Percentiles rank a stretch among this genome's conserved stretches.
These are phyloP conservation scores for Mycena sanguinolenta DNA, from an alignment of 768 basidiomycete species.

Conservation along the genomic window DNA sequence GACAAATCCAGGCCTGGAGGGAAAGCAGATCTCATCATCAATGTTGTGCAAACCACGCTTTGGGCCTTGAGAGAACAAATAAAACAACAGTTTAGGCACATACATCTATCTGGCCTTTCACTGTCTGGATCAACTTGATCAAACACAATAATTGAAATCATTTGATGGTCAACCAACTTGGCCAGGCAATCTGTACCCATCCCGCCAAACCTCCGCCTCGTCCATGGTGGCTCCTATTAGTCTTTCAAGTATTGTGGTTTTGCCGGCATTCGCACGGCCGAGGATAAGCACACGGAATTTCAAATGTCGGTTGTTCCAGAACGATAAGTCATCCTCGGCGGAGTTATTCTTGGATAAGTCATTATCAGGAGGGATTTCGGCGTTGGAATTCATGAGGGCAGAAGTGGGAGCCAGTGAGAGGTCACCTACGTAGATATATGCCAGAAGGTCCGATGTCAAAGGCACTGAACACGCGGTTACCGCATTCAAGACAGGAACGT, in stretches of 20 bases:
- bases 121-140: no score
- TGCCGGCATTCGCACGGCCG: no score
- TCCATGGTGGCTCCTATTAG: no score
- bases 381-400: no score
- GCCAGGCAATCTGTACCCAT: background rate
- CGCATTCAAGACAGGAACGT: background rate
- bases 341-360: no score
- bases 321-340: conserved; percentile 1
- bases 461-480: background rate
- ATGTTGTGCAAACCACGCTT: conserved; percentile 12
- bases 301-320: background rate
- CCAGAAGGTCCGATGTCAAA: conserved; percentile 2
- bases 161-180: background rate
- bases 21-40: conserved; percentile 13
- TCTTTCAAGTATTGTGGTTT: no score
- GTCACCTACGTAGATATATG: conserved; percentile 1
- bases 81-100: background rate
- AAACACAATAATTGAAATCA: background rate
- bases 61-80: background rate
- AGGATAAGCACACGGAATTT: conserved; percentile 6
- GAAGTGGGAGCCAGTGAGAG: conserved; percentile 4
- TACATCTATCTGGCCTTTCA: no score
- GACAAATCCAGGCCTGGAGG: no score
- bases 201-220: no score
- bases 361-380: no score